A percentile compares a stretch with the other conserved stretches of the same genome.
Conservation (phyloP, 2,329 filamentous ascomycete species). For the Cladosporium halotolerans region DNA sequence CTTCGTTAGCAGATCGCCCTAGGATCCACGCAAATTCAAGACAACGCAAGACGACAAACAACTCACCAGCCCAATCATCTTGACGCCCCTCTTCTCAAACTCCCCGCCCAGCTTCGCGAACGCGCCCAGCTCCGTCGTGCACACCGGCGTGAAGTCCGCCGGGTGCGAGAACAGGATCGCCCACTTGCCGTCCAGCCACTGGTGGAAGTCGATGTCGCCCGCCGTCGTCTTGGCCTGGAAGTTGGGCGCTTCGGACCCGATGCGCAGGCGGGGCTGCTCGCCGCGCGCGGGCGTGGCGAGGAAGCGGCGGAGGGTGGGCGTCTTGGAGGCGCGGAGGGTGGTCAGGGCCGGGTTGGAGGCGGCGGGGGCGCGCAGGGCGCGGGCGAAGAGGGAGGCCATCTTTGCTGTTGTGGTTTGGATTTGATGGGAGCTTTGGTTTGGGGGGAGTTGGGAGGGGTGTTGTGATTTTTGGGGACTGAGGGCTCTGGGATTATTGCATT, state of each 20-base stretch:
- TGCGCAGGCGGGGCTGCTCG: slow-evolving; percentile 36
- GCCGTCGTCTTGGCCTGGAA: slow-evolving; percentile 76
- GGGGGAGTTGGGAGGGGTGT: neutral
- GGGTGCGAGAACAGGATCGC: slow-evolving; percentile 80
- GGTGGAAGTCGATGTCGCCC: slow-evolving; percentile 71
- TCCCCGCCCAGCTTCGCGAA: slow-evolving; percentile 85
- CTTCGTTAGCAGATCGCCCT: neutral
- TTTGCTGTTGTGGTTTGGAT: neutral
- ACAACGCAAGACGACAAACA: neutral
- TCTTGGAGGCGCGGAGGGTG: slow-evolving; percentile 4
- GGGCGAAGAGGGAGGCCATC: slow-evolving; percentile 8
- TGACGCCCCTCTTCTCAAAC: slow-evolving; percentile 79
- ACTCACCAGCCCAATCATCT: slow-evolving; percentile 73
- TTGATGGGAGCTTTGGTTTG: neutral
- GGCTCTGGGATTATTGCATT: neutral
- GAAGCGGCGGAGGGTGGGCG: slow-evolving; percentile 26
- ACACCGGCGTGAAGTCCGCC: slow-evolving; percentile 86
- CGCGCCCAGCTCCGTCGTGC: slow-evolving; percentile 90
- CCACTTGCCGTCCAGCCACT: slow-evolving; percentile 75
- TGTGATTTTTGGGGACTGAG: neutral
- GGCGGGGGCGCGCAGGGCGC: slow-evolving; percentile 4
- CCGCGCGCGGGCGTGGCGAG: slow-evolving; percentile 19
- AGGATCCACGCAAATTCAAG: neutral
- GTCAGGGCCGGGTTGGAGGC: slow-evolving; percentile 2
- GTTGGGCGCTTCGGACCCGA: slow-evolving; percentile 61